phyloP scores from a whole-genome alignment of 2,329 filamentous ascomycete species.

The Fusarium lyarnte region DNA sequence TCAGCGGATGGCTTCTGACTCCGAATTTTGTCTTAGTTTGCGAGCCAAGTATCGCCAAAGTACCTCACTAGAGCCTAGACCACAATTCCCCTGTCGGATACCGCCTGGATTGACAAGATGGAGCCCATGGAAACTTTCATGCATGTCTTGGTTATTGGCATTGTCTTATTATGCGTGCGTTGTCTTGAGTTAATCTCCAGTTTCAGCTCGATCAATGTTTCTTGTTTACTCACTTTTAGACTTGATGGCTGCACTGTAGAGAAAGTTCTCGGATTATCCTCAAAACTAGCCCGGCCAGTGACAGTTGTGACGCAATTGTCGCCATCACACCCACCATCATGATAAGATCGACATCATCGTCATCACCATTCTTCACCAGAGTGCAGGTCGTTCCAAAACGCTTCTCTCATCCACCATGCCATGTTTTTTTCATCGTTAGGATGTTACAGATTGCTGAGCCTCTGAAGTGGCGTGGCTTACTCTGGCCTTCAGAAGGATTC shows the following conservation, averaged over 20 bases:
- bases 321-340: slow-evolving; percentile 19
- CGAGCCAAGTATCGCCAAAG: slow-evolving; percentile 24
- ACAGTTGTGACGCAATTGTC: slow-evolving; percentile 31
- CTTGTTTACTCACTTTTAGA: background rate
- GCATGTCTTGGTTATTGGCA: slow-evolving; percentile 19
- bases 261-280: background rate
- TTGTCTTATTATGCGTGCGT: slow-evolving; percentile 4
- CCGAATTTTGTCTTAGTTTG: slow-evolving; percentile 11
- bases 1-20: slow-evolving; percentile 19
- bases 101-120: background rate
- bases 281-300: background rate
- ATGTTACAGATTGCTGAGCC: background rate
- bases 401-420: slow-evolving; percentile 9
- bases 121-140: slow-evolving; percentile 25
- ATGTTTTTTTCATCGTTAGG: background rate
- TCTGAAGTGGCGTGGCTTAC: background rate
- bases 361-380: slow-evolving; percentile 23
- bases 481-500: background rate
- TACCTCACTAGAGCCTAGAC: slow-evolving; percentile 12
- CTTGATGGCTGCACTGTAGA: background rate
- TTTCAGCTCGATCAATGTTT: background rate
- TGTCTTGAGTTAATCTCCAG: background rate
- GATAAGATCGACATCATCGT: slow-evolving; percentile 34
- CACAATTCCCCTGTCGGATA: slow-evolving; percentile 2
- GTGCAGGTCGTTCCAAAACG: background rate